phyloP scores from a whole-genome alignment of 176 grass and related monocot species.

The Triticum urartu region DNA sequence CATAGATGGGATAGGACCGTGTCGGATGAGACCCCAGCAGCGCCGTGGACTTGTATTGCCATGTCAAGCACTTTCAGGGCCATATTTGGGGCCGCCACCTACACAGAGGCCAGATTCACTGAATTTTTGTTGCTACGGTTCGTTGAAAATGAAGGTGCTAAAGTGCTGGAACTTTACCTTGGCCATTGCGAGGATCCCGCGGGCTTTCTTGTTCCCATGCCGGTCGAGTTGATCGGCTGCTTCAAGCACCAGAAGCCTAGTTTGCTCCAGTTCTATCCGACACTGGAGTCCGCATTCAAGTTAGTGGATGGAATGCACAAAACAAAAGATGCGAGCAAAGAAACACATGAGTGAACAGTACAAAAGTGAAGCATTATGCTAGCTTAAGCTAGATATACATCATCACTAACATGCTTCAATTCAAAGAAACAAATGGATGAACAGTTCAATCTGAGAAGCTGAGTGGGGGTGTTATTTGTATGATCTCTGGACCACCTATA shows the following conservation, averaged over 20 bases:
- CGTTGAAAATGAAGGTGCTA: neutral
- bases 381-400: no score
- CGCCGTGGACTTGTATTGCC: constrained; percentile 95
- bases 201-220: constrained; percentile 75
- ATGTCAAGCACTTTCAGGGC: constrained; percentile 91
- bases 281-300: constrained; percentile 49
- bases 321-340: neutral
- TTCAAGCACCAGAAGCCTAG: constrained; percentile 88
- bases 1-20: constrained; percentile 73
- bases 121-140: neutral
- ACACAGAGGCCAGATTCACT: neutral
- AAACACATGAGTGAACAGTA: no score
- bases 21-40: constrained; percentile 76
- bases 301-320: neutral
- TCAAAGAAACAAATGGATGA: no score
- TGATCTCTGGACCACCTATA: neutral
- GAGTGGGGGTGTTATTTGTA: neutral
- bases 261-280: constrained; percentile 83
- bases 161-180: constrained; percentile 49
- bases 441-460: neutral
- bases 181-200: constrained; percentile 87
- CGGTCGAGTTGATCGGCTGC: constrained; percentile 87
- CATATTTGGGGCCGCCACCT: constrained; percentile 98
- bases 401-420: no score
- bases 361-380: no score